phyloP scores from a whole-genome alignment of 768 basidiomycete species.

The Termitomyces sp. region DNA sequence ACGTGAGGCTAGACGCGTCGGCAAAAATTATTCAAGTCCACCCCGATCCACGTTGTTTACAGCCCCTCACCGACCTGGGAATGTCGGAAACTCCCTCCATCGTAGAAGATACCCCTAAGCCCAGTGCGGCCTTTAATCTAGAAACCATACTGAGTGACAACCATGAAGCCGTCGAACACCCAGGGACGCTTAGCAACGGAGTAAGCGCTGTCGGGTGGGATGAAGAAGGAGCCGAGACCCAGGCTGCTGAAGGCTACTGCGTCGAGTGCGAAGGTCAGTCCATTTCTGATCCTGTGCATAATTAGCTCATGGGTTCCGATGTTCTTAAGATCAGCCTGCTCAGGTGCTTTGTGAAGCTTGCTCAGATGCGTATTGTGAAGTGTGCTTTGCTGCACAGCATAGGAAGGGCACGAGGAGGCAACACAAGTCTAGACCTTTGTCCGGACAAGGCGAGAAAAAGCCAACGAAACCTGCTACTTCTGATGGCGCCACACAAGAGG shows the following conservation, averaged over 20 bases:
- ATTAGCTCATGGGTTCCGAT: conserved; percentile 6
- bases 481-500: conserved; percentile 3
- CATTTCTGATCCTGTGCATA: neutral
- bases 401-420: conserved; percentile 75
- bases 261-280: conserved; percentile 81
- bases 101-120: conserved; percentile 9
- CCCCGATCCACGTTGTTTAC: conserved; percentile 11
- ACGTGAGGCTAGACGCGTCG: conserved; percentile 19
- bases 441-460: conserved; percentile 26
- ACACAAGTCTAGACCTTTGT: conserved; percentile 54
- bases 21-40: conserved; percentile 1
- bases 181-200: conserved; percentile 32
- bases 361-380: conserved; percentile 74
- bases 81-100: conserved; percentile 13
- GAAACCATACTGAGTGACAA: conserved; percentile 68
- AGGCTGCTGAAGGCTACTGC: conserved; percentile 64
- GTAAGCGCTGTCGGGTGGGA: conserved; percentile 58
- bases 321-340: conserved; percentile 72
- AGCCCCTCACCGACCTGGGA: neutral
- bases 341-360: conserved; percentile 73
- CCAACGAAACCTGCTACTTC: conserved; percentile 20
- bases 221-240: conserved; percentile 52
- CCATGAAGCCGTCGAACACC: conserved; percentile 62
- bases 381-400: conserved; percentile 84
- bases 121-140: conserved; percentile 48